These are phyloP conservation scores for Termitomyces eurrhizus DNA, from an alignment of 768 basidiomycete species.

Conservation along the genomic window DNA sequence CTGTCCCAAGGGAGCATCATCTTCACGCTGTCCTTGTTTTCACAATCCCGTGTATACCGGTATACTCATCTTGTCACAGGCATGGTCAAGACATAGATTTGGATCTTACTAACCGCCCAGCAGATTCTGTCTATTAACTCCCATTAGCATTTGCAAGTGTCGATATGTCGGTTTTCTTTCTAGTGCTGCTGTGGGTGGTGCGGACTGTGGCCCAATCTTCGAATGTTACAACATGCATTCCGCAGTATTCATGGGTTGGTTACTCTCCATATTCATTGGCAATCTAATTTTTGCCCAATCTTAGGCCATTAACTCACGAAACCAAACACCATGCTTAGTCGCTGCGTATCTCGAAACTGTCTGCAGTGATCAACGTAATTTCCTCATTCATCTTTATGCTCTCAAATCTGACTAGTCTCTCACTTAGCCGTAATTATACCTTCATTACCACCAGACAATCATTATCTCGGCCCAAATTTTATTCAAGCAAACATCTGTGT, in stretches of 20 bases:
- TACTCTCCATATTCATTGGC: not conserved
- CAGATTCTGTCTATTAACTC: not conserved
- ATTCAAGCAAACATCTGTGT: conserved; percentile 35
- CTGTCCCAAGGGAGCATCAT: too few relatives aligned
- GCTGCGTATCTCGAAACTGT: conserved; percentile 43
- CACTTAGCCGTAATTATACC: conserved; percentile 34
- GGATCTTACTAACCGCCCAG: not conserved
- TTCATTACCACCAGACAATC: conserved; percentile 30
- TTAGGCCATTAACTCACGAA: conserved; percentile 36
- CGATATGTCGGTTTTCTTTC: not conserved
- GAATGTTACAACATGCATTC: conserved; percentile 31
- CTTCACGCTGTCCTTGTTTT: not conserved
- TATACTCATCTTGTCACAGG: not conserved
- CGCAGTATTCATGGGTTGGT: conserved; percentile 34
- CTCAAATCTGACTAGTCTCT: not conserved
- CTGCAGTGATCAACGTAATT: conserved; percentile 33
- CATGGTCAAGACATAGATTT: not conserved
- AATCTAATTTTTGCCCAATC: not conserved
- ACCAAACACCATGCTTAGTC: conserved; percentile 49
- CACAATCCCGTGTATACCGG: not conserved
- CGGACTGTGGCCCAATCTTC: conserved; percentile 27
- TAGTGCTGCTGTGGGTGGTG: not conserved
- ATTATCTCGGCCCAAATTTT: conserved; percentile 40
- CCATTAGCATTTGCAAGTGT: conserved; percentile 2
- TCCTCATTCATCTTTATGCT: not conserved